Conservation (phyloP, 2,329 filamentous ascomycete genomes). For the Calonectria henricotiae region DNA sequence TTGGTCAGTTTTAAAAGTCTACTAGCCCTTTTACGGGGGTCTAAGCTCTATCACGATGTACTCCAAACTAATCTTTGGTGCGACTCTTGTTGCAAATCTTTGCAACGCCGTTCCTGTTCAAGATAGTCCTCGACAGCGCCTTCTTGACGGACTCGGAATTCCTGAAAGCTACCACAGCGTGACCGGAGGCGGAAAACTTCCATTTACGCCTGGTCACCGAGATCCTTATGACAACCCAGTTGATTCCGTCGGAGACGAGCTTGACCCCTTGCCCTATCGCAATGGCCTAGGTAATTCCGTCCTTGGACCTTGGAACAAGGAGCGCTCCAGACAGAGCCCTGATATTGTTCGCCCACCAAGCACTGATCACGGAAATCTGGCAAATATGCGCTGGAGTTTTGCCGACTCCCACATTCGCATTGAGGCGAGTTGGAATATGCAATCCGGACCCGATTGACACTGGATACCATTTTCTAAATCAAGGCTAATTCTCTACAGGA, state of each 20-base stretch:
- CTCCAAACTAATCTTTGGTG: constrained; percentile 37
- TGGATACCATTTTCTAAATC: neutral
- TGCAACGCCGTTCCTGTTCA: constrained; percentile 51
- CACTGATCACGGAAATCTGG: constrained; percentile 80
- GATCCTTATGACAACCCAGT: constrained; percentile 77
- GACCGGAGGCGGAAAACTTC: constrained; percentile 57
- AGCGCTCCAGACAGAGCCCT: constrained; percentile 79
- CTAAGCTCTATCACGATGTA: constrained; percentile 40
- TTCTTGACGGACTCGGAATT: constrained; percentile 67
- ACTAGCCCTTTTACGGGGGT: constrained; percentile 10
- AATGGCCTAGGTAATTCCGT: constrained; percentile 78
- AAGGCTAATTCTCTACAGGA: constrained; percentile 64
- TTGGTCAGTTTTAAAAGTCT: constrained; percentile 9
- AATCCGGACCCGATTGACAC: neutral
- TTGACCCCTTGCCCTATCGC: constrained; percentile 78
- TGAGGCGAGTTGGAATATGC: constrained; percentile 63
- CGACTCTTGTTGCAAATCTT: constrained; percentile 36
- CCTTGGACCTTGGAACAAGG: constrained; percentile 79
- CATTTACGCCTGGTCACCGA: constrained; percentile 73
- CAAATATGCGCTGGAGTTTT: constrained; percentile 83
- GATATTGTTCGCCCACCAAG: constrained; percentile 81
- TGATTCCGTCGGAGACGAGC: constrained; percentile 72
- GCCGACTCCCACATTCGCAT: constrained; percentile 77
- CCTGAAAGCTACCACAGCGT: constrained; percentile 62
- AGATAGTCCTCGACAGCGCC: constrained; percentile 71